Evolutionary conservation across 345 rosid species (phyloP), one percentile per base, ranked within the genome.

Genomic region (Excoecaria agallocha): DNA sequence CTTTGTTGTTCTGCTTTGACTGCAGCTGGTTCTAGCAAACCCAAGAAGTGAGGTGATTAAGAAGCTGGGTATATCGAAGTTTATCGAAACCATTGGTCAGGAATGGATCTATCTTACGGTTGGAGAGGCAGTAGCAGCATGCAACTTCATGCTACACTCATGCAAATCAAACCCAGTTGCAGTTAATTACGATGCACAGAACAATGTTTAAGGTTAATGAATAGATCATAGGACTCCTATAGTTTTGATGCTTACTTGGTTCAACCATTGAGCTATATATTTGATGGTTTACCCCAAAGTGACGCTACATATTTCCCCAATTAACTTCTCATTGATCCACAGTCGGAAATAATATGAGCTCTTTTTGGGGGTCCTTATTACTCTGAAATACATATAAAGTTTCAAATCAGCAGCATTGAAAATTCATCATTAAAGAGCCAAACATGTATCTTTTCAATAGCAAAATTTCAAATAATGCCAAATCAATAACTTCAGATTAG

Each of bases 11-110:
- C 4, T 22, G 11, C n/a, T 12, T 49, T 62, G 37, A 35, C 43
- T 59, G 62, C 65, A 79, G 82, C 66, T 79, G 37, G 76, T 79
- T 19, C 72, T 79, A 67, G 72, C 73, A 8, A 79, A 79, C 56
- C 82, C 82, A 9, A 63, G 74, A 71, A 79, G 82, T 20, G 78
- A 79, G 66, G 78, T 79, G 73, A 79, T 79, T 49, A 79, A 79
- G 75, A 79, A 79, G 72, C 63, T 79, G 62, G 75, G 66, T 60
- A 74, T 74, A 67, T 37, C 76, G 3, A 74, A 79, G 57, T 75
- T 64, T 50, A 74, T 70, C 11, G 71, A 70, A 74, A 30, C 37
- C 3, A 70, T 79, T 57, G 82, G 82, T 7, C 76, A 71, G 54
- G 78, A 79, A 50, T 79, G 82, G 78, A 75, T 79, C 52, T 75